Percentiles rank a stretch among this genome's conserved stretches.
phyloP scores from a whole-genome alignment of 257 asterid genomes.

The Solanum raphanifolium region DNA sequence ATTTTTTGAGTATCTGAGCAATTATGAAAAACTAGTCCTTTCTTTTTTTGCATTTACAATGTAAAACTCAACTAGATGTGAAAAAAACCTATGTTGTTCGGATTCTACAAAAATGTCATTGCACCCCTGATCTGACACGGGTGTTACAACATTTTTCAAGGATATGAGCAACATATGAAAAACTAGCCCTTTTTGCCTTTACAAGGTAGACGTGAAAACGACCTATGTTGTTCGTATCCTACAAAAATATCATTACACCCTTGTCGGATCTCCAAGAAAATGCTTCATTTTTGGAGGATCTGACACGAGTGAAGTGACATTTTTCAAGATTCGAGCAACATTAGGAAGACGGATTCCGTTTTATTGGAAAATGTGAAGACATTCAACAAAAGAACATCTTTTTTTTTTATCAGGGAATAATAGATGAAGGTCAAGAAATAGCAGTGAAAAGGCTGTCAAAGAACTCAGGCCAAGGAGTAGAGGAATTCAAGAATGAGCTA shows the following conservation, averaged over 20 bases:
- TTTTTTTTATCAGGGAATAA: slow-evolving; percentile 14
- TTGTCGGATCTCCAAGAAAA: background rate
- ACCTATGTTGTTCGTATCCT: background rate
- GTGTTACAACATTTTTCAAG: background rate
- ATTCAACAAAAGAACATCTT: background rate
- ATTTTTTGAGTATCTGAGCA: background rate
- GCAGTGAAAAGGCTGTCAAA: slow-evolving; percentile 46
- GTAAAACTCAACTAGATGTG: background rate
- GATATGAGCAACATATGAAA: background rate
- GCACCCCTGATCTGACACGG: background rate
- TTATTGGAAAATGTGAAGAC: background rate
- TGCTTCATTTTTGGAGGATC: background rate
- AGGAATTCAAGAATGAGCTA: slow-evolving; percentile 36
- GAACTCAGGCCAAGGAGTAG: slow-evolving; percentile 35
- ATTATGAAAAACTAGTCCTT: background rate
- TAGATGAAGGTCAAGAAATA: slow-evolving; percentile 27
- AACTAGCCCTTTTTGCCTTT: background rate
- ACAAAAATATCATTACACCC: background rate
- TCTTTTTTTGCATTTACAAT: background rate
- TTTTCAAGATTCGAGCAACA: background rate
- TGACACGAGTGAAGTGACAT: background rate
- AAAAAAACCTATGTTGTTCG: background rate
- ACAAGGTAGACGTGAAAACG: background rate
- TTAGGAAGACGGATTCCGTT: background rate
- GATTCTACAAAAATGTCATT: background rate